phyloP scores from a whole-genome alignment of 2,329 filamentous ascomycete species.

The Didymella pinodella region DNA sequence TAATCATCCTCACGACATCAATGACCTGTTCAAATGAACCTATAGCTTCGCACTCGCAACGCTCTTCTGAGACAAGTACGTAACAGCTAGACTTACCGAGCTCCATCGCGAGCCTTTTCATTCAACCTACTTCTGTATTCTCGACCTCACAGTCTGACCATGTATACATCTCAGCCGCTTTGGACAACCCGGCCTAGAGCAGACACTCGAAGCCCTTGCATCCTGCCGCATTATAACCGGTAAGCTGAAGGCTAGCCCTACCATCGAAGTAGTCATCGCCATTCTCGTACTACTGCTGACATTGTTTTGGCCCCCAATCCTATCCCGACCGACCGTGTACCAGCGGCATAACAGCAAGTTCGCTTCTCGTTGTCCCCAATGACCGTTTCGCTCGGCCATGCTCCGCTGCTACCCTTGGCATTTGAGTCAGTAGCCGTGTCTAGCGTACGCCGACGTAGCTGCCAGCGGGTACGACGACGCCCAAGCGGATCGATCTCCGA shows the following conservation, averaged over 20 bases:
- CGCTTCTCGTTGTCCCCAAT: background rate
- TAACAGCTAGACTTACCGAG: background rate
- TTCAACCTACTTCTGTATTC: background rate
- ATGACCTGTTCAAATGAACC: conserved; percentile 1
- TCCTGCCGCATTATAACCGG: background rate
- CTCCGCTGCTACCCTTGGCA: background rate
- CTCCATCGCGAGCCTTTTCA: background rate
- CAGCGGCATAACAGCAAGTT: background rate
- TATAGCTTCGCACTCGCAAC: background rate
- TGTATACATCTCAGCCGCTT: background rate
- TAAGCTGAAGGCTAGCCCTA: background rate
- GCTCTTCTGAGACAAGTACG: background rate
- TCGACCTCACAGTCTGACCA: background rate
- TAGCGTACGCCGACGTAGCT: background rate
- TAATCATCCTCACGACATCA: conserved; percentile 17
- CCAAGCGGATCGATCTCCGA: background rate
- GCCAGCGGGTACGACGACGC: background rate
- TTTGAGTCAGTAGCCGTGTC: background rate
- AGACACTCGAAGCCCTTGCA: background rate
- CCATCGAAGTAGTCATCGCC: background rate
- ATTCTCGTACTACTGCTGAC: background rate
- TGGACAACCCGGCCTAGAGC: background rate
- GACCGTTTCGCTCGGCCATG: background rate
- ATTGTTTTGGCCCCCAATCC: background rate
- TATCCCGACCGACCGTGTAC: background rate